Evolutionary conservation across 2,329 filamentous ascomycete species (phyloP).

Genomic region (Cytospora piceicola): DNA sequence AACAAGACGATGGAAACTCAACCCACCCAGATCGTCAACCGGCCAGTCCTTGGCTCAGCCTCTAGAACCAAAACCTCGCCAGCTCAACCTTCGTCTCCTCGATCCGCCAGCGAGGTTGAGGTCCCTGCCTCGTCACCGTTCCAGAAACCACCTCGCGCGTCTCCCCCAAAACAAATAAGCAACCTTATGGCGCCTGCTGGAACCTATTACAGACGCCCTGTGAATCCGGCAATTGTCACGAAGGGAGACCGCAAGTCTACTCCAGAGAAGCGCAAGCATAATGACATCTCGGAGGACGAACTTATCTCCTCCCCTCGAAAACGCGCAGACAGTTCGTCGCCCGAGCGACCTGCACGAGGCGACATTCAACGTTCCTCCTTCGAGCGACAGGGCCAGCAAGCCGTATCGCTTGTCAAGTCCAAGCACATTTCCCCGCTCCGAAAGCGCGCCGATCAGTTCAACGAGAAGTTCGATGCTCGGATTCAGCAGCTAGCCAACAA

Average conservation of each 20-base stretch:
- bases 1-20: conserved; percentile 47
- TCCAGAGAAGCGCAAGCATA: conserved; percentile 29
- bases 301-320: conserved; percentile 47
- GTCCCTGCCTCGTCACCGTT: conserved; percentile 89
- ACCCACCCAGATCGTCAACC: conserved; percentile 52
- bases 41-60: conserved; percentile 40
- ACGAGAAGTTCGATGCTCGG: conserved; percentile 22
- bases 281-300: conserved; percentile 41
- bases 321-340: conserved; percentile 58
- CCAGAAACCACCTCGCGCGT: conserved; percentile 44
- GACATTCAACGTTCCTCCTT: conserved; percentile 67
- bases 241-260: conserved; percentile 31
- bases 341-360: conserved; percentile 59
- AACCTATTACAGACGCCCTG: conserved; percentile 63
- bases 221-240: conserved; percentile 30
- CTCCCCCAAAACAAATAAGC: conserved; percentile 25
- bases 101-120: conserved; percentile 56
- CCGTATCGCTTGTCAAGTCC: conserved; percentile 36
- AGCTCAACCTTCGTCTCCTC: conserved; percentile 1
- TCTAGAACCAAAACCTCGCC: neutral
- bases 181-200: conserved; percentile 71
- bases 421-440: conserved; percentile 7
- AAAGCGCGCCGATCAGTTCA: conserved; percentile 17
- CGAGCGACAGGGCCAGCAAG: conserved; percentile 46
- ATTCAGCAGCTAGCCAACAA: conserved; percentile 29